Base-by-base conservation (phyloP, 208 protist genomes). In the Vickermania spadyakhi region DNA sequence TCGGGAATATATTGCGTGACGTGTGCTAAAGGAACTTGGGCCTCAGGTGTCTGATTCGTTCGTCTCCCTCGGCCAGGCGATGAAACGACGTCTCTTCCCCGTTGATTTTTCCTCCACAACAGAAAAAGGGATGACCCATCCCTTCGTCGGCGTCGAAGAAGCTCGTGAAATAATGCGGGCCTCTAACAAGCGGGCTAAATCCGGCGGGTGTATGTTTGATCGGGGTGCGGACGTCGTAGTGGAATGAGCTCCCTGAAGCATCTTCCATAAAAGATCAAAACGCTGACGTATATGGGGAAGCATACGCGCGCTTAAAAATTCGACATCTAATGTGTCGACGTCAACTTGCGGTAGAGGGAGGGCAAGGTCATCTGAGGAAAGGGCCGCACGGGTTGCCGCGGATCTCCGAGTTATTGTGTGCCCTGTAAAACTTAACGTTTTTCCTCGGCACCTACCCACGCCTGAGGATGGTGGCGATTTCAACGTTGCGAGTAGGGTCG, bases 1-100 rank as follows among this genome's bases (percentile, higher is more conserved):
- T 11, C 51, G 7, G 21, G 51, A 18, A 55, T 7, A 55, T 55
- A 55, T 22, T 5, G 7, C 26, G 51, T 28, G 7, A 55, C 51
- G 7, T 22, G 51, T 22, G 13, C 51, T 18, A 55, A 23, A 11
- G 51, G 51, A 55, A 55, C 51, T 55, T 18, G 11, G 5, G 51
- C 51, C 5, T 55, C 51, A 28, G 25, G 13, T 27, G 25, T 55
- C 51, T 11, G 21, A 18, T 23, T 55, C 51, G 26, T 55, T 55
- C 25, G 11, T 55, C 7, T 18, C 51, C 25, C 25, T 55, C 25
- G 51, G 51, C 51, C 51, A 55, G 13, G 51, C 51, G 51, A 55
- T 55, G 26, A 55, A 55, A 28, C 51, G 5, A 7, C 51, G 13
- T 22, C 51, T 7, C 5, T 26, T 5, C 5, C 51, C 25, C 11